A percentile compares a stretch with the other conserved stretches of the same genome.
Evolutionary conservation across 106 monocot species (phyloP).

Genomic region (Triglochin maritima): DNA sequence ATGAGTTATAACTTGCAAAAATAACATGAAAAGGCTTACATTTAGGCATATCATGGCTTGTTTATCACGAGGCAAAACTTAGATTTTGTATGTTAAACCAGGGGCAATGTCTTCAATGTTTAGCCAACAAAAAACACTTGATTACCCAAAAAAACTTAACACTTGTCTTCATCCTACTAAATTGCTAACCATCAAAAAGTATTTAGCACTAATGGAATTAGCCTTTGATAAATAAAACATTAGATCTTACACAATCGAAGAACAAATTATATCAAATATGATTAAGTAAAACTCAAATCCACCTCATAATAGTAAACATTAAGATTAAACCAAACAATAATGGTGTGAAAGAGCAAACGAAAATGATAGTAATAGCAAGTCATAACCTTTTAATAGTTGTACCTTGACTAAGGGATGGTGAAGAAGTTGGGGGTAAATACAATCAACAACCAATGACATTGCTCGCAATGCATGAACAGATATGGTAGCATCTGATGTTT

Average conservation of each 20-base stretch:
- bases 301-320: background rate
- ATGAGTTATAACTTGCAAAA: too few species aligned
- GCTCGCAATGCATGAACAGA: constrained; percentile 1
- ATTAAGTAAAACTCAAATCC: background rate
- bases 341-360: background rate
- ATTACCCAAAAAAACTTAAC: too few species aligned
- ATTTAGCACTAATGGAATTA: background rate
- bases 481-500: background rate
- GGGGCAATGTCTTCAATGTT: too few species aligned
- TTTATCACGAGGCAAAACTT: too few species aligned
- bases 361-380: background rate
- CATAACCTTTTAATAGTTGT: background rate
- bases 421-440: background rate
- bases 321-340: too few species aligned
- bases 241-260: background rate
- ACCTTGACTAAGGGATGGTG: constrained; percentile 6
- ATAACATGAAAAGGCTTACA: too few species aligned
- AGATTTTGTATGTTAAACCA: too few species aligned
- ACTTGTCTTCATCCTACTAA: too few species aligned
- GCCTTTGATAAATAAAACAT: background rate
- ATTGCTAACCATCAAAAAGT: too few species aligned
- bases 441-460: constrained; percentile 1
- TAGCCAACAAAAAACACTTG: too few species aligned
- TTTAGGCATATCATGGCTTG: too few species aligned
- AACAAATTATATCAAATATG: background rate